These are phyloP conservation scores for Monosporascus sp. DNA, from an alignment of 2,329 filamentous ascomycete species.

Conservation along the genomic window DNA sequence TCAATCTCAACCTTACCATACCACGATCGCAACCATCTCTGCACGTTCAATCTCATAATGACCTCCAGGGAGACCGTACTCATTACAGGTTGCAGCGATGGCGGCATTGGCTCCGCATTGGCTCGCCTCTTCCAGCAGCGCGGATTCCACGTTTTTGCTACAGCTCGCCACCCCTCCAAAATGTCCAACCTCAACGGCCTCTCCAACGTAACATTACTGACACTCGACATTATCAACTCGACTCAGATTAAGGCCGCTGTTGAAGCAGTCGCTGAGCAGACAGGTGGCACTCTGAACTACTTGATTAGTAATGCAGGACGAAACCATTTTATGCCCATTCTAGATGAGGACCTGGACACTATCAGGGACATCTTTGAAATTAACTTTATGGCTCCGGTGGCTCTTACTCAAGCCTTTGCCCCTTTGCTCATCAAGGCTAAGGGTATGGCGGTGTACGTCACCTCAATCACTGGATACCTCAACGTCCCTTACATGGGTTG, in stretches of 20 bases:
- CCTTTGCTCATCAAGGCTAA: conserved; percentile 24
- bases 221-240: conserved; percentile 18
- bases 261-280: conserved; percentile 13
- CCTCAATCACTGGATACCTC: conserved; percentile 18
- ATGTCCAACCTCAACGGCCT: conserved; percentile 14
- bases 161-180: conserved; percentile 18
- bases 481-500: conserved; percentile 23
- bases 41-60: conserved; percentile 4
- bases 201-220: conserved; percentile 17
- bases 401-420: conserved; percentile 22
- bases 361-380: conserved; percentile 22
- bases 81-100: conserved; percentile 25
- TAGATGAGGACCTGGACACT: conserved; percentile 17
- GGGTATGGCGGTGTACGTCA: conserved; percentile 22
- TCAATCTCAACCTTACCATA: too few species aligned
- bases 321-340: conserved; percentile 23
- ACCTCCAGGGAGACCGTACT: conserved; percentile 16
- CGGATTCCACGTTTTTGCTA: conserved; percentile 21
- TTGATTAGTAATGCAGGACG: conserved; percentile 23
- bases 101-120: conserved; percentile 22
- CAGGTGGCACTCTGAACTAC: conserved; percentile 17
- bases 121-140: conserved; percentile 18
- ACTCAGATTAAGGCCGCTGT: conserved; percentile 16
- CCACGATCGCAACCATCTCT: neutral
- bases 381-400: conserved; percentile 26